These are phyloP conservation scores for Neodidymelliopsis sp. DNA, from an alignment of 2,329 filamentous ascomycete genomes.

Conservation along the genomic window DNA sequence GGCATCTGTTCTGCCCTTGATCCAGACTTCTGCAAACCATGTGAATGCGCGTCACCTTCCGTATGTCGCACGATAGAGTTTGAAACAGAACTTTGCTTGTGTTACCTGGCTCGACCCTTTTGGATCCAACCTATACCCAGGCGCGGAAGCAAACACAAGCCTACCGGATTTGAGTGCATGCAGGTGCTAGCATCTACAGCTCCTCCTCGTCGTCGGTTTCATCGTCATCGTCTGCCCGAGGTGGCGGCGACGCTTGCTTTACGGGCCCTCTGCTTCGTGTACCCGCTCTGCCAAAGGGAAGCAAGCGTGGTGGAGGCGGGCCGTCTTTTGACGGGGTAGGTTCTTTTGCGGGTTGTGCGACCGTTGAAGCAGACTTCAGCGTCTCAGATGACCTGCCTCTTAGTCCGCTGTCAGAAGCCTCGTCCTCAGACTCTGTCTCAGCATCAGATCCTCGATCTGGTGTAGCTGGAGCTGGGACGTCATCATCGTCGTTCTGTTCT, in stretches of 20 bases:
- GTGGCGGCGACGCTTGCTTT: conserved; percentile 20
- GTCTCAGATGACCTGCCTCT: conserved; percentile 27
- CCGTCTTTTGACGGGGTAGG: conserved; percentile 20
- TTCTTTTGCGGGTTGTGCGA: conserved; percentile 26
- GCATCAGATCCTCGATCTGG: conserved; percentile 45
- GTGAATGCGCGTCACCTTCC: conserved; percentile 5
- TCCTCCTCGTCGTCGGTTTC: conserved; percentile 50
- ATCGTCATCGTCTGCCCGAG: conserved; percentile 30
- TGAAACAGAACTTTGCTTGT: conserved; percentile 1
- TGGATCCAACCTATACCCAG: neutral
- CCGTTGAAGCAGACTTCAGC: conserved; percentile 25
- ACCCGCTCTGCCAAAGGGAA: conserved; percentile 42
- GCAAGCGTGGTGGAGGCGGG: conserved; percentile 45
- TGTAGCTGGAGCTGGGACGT: conserved; percentile 33
- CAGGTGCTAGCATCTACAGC: neutral
- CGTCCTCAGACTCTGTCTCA: conserved; percentile 47
- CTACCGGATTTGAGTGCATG: neutral
- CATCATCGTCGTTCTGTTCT: conserved; percentile 37
- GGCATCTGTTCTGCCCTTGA: neutral
- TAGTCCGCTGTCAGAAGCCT: conserved; percentile 19
- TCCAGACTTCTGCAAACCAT: neutral
- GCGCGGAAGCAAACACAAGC: neutral
- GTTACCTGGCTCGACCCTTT: neutral
- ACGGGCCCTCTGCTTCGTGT: conserved; percentile 29
- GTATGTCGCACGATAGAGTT: conserved; percentile 5